Conservation (phyloP, 192 early-diverging fungal species). For the Backusella tarrabulga region DNA sequence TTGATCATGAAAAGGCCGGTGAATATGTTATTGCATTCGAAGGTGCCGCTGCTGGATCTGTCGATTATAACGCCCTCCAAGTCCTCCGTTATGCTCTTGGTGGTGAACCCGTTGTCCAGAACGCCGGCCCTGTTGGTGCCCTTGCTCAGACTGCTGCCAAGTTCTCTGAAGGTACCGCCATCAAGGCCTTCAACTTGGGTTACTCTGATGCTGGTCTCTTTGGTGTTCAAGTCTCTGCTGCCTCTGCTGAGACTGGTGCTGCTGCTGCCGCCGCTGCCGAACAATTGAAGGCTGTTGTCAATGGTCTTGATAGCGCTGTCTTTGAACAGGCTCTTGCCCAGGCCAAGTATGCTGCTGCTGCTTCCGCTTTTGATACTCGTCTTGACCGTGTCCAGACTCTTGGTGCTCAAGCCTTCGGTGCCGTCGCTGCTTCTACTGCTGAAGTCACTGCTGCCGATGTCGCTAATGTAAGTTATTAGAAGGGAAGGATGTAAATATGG, state of each 20-base stretch:
- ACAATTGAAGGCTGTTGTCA: conserved; percentile 57
- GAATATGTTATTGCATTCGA: conserved; percentile 86
- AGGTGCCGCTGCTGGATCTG: conserved; percentile 56
- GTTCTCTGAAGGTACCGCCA: conserved; percentile 49
- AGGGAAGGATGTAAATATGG: not conserved
- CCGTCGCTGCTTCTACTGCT: conserved; percentile 46
- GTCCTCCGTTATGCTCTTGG: conserved; percentile 63
- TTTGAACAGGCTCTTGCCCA: conserved; percentile 66
- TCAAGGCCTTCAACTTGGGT: conserved; percentile 76
- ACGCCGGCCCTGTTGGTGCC: conserved; percentile 57
- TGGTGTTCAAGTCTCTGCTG: conserved; percentile 72
- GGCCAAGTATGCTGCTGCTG: conserved; percentile 54
- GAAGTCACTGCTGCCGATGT: conserved; percentile 61
- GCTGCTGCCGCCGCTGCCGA: conserved; percentile 61
- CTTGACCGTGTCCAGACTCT: conserved; percentile 46
- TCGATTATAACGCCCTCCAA: conserved; percentile 63
- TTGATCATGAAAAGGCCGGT: conserved; percentile 54
- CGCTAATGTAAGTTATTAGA: conserved; percentile 49
- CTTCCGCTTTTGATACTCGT: conserved; percentile 45
- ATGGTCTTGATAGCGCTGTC: conserved; percentile 47
- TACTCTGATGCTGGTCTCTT: conserved; percentile 94
- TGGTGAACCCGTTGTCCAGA: conserved; percentile 61
- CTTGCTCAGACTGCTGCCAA: conserved; percentile 64
- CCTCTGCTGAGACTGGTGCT: conserved; percentile 53
- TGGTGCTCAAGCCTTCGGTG: conserved; percentile 41